Percentiles rank a stretch among this genome's conserved stretches.
Conservation (phyloP, 2,329 filamentous ascomycete genomes). For the Colletotrichum sojae region DNA sequence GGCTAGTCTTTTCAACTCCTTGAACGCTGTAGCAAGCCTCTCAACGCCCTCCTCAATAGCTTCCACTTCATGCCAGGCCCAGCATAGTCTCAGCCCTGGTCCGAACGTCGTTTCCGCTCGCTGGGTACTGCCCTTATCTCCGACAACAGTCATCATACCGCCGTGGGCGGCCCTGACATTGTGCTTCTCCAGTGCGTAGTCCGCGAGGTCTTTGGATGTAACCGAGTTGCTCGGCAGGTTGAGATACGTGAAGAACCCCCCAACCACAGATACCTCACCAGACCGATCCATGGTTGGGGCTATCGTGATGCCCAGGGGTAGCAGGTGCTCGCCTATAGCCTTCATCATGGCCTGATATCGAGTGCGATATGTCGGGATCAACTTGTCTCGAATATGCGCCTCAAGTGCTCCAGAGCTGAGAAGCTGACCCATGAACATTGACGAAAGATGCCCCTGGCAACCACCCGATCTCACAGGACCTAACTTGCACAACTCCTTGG, state of each 20-base stretch:
- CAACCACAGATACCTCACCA: not conserved
- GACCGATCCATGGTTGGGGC: not conserved
- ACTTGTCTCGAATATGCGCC: not conserved
- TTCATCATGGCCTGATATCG: not conserved
- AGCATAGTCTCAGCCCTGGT: conserved; percentile 75
- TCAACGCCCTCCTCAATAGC: conserved; percentile 76
- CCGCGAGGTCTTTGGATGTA: not conserved
- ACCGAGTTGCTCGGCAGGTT: not conserved
- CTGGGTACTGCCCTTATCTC: conserved; percentile 46
- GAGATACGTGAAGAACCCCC: not conserved
- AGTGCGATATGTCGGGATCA: not conserved
- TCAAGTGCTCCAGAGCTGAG: not conserved
- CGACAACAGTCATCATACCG: not conserved
- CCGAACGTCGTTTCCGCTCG: conserved; percentile 67
- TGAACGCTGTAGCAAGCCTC: conserved; percentile 63
- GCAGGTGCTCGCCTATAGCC: not conserved
- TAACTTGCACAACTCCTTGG: conserved; percentile 67
- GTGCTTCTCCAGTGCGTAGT: not conserved
- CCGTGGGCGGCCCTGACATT: not conserved
- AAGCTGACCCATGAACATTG: not conserved
- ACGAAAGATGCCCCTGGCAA: not conserved
- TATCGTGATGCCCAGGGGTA: not conserved
- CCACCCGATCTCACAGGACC: conserved; percentile 64
- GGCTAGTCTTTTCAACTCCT: not conserved
- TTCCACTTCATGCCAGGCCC: conserved; percentile 78